Conservation (phyloP, 805 yeast genomes). For the Ogataea sp. region DNA sequence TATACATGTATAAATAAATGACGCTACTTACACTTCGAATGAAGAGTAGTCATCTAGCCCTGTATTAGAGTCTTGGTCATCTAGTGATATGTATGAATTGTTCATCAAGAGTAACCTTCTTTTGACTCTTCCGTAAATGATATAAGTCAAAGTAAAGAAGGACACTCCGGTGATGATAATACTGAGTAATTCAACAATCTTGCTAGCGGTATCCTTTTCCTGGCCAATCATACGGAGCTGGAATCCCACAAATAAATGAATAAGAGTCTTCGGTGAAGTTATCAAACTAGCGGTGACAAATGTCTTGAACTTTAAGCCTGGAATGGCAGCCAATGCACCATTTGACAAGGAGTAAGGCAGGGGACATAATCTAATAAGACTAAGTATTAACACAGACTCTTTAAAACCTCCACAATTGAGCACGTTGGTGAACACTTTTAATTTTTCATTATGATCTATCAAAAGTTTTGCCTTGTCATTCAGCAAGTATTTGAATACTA, state of each 20-base stretch:
- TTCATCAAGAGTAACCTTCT: slow-evolving; percentile 15
- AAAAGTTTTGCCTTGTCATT: slow-evolving; percentile 49
- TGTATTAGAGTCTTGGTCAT: neutral
- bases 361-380: slow-evolving; percentile 79
- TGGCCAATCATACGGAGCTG: slow-evolving; percentile 65
- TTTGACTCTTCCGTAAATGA: slow-evolving; percentile 54
- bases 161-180: slow-evolving; percentile 49
- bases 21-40: neutral
- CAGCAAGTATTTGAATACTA: slow-evolving; percentile 54
- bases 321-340: slow-evolving; percentile 87
- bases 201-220: slow-evolving; percentile 37
- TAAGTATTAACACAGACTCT: slow-evolving; percentile 56
- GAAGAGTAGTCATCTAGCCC: no score
- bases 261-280: slow-evolving; percentile 75
- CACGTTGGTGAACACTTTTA: slow-evolving; percentile 69
- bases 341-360: slow-evolving; percentile 88
- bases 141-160: slow-evolving; percentile 52
- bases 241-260: slow-evolving; percentile 72
- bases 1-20: no score
- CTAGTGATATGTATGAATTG: neutral
- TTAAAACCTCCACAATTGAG: slow-evolving; percentile 46
- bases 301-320: slow-evolving; percentile 53
- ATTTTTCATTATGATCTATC: slow-evolving; percentile 51
- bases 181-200: slow-evolving; percentile 54
- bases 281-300: slow-evolving; percentile 65